Evolutionary conservation across 1,284 basidiomycete species (phyloP).

Genomic region (Sporisorium scitamineum): DNA sequence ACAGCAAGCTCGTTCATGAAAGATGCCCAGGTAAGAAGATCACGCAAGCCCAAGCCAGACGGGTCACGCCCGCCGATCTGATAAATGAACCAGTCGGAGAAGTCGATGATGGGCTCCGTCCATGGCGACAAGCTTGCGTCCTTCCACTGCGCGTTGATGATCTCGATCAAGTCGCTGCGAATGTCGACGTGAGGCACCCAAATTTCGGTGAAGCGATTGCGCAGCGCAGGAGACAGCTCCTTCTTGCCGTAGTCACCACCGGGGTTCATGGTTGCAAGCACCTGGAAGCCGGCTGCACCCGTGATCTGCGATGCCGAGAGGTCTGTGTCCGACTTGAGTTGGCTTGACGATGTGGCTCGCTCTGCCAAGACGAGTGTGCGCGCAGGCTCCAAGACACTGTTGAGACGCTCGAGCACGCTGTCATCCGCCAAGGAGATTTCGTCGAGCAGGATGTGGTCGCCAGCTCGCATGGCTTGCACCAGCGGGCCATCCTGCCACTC

Average conservation of each 20-base stretch:
- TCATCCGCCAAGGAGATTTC: slow-evolving; percentile 99
- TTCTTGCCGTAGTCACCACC: slow-evolving; percentile 99
- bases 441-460: slow-evolving; percentile 90
- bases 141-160: slow-evolving; percentile 81
- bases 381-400: slow-evolving; percentile 92
- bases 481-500: slow-evolving; percentile 97
- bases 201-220: slow-evolving; percentile 99
- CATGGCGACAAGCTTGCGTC: slow-evolving; percentile 74
- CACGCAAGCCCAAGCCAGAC: slow-evolving; percentile 76
- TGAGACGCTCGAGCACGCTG: slow-evolving; percentile 95
- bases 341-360: slow-evolving; percentile 76
- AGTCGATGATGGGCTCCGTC: slow-evolving; percentile 80
- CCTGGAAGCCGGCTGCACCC: slow-evolving; percentile 76
- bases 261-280: slow-evolving; percentile 99
- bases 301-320: slow-evolving; percentile 49
- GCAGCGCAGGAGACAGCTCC: slow-evolving; percentile 93
- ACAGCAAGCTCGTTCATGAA: slow-evolving; percentile 81
- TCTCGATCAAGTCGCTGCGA: slow-evolving; percentile 81
- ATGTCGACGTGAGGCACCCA: slow-evolving; percentile 93
- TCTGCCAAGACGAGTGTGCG: slow-evolving; percentile 93
- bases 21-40: slow-evolving; percentile 91
- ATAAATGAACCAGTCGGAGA: slow-evolving; percentile 82
- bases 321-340: slow-evolving; percentile 70
- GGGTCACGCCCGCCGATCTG: slow-evolving; percentile 76
- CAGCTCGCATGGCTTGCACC: slow-evolving; percentile 87